Evolutionary conservation across 2,329 filamentous ascomycete species (phyloP).

Genomic region (Hymenoscyphus fructigenus): DNA sequence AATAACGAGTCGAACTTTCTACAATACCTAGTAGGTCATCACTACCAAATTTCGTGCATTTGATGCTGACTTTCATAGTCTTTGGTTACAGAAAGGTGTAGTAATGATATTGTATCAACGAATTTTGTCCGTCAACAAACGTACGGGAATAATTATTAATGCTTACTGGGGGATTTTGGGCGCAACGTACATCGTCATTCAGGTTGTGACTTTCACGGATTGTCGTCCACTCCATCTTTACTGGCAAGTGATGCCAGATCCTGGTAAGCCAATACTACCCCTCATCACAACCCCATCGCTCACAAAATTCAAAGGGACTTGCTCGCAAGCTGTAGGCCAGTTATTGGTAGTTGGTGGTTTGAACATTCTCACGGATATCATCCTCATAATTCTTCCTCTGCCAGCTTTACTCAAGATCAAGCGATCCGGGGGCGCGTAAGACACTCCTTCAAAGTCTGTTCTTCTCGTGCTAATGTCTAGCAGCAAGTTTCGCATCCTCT

Average conservation of each 20-base stretch:
- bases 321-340: slow-evolving; percentile 17
- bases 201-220: slow-evolving; percentile 21
- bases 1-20: slow-evolving; percentile 30
- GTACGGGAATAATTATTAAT: slow-evolving; percentile 13
- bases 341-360: slow-evolving; percentile 14
- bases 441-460: slow-evolving; percentile 28
- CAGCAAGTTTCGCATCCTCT: slow-evolving; percentile 10
- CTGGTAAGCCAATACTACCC: slow-evolving; percentile 13
- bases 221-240: slow-evolving; percentile 23
- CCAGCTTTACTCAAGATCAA: slow-evolving; percentile 19
- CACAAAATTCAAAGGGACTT: slow-evolving; percentile 9
- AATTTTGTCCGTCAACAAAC: slow-evolving; percentile 14
- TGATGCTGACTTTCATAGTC: slow-evolving; percentile 11
- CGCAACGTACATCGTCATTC: slow-evolving; percentile 19
- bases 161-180: slow-evolving; percentile 19
- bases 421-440: slow-evolving; percentile 9
- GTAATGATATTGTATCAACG: slow-evolving; percentile 19
- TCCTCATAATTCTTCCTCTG: slow-evolving; percentile 25
- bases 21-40: slow-evolving; percentile 32
- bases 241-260: slow-evolving; percentile 25
- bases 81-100: slow-evolving; percentile 24
- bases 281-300: slow-evolving; percentile 1
- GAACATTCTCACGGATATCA: slow-evolving; percentile 26
- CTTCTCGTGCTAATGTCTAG: slow-evolving; percentile 33
- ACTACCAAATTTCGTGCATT: background rate